Evolutionary conservation across 257 asterid species (phyloP).

Genomic region (Knoxia roxburghii): DNA sequence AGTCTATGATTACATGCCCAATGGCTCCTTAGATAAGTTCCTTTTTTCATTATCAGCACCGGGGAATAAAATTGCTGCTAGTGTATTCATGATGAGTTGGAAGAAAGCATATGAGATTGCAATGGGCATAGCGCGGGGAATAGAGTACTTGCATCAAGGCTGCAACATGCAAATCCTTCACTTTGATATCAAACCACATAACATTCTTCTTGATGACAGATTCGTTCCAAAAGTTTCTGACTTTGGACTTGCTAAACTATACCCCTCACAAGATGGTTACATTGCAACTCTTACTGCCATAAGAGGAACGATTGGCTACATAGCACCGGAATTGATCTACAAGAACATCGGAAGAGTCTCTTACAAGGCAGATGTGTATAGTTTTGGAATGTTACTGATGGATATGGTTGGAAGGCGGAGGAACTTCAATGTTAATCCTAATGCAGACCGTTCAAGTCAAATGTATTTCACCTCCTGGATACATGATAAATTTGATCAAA

Average conservation of each 20-base stretch:
- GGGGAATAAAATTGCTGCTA: background rate
- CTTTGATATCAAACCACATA: constrained; percentile 29
- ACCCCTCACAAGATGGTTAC: background rate
- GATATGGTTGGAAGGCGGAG: constrained; percentile 21
- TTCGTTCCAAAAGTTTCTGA: constrained; percentile 20
- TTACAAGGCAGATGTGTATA: constrained; percentile 23
- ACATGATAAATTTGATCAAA: constrained; percentile 11
- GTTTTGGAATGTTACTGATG: constrained; percentile 23
- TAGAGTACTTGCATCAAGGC: constrained; percentile 14
- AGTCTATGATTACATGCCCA: background rate
- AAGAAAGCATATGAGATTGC: constrained; percentile 15
- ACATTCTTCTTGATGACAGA: constrained; percentile 21
- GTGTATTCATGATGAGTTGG: background rate
- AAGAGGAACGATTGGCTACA: constrained; percentile 27
- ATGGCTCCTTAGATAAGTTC: background rate
- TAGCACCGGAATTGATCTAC: constrained; percentile 22
- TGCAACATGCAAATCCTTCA: constrained; percentile 13
- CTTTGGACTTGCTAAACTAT: constrained; percentile 18
- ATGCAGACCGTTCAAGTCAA: constrained; percentile 11
- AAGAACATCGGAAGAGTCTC: constrained; percentile 19
- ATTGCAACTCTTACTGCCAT: constrained; percentile 12
- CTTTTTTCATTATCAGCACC: background rate
- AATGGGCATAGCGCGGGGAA: constrained; percentile 19
- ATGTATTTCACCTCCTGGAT: constrained; percentile 17
- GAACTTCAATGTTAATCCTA: background rate